Evolutionary conservation across 2,329 filamentous ascomycete species (phyloP), one percentile per base, ranked within the genome.

Genomic region (Chaetomiaceae sp.): DNA sequence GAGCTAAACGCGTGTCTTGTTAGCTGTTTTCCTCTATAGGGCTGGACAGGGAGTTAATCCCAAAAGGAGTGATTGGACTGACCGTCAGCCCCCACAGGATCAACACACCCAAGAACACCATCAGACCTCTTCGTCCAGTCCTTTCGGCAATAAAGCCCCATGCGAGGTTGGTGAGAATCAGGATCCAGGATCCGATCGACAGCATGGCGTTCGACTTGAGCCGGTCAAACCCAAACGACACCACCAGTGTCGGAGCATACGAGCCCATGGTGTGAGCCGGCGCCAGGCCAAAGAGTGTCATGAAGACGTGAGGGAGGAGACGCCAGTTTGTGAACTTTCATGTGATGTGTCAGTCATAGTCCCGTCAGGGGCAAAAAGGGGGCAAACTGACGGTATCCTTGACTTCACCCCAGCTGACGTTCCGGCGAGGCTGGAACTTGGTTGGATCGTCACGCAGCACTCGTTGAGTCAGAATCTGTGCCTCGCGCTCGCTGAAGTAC

Each of bases 311-410:
- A 3, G 69, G 65, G 7, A 71, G 55, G 6, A 72, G 62, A 19
- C 56, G 64, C 69, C 68, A 71, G 59, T 72, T 72, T 14, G 68
- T 69, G 15, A 71, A 60, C 66, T 71, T 7, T 36, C 14, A 11
- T 9, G 15, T 22, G 47, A 15, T n/a, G 22, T 29, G 20, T 47
- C 43, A 52, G 47, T 22, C 14, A 23, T 11, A 4, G 29, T 38
- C 37, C 2, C 7, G 5, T 8, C 25, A 15, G 8, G 11, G 6
- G 3, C n/a, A n/a, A n/a, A n/a, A 15, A 23, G 15, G 8, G 23
- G 34, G 23, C 6, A 23, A 22, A 56, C 67, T 34, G 59, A 71
- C 70, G 19, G 68, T 68, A 14, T 61, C 62, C 50, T 64, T 69
- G 38, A 71, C 57, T 50, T 71, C 71, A 11, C 61, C 56, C 47